phyloP scores from a whole-genome alignment of 139 green algal species.

The Chlorella sp. region DNA sequence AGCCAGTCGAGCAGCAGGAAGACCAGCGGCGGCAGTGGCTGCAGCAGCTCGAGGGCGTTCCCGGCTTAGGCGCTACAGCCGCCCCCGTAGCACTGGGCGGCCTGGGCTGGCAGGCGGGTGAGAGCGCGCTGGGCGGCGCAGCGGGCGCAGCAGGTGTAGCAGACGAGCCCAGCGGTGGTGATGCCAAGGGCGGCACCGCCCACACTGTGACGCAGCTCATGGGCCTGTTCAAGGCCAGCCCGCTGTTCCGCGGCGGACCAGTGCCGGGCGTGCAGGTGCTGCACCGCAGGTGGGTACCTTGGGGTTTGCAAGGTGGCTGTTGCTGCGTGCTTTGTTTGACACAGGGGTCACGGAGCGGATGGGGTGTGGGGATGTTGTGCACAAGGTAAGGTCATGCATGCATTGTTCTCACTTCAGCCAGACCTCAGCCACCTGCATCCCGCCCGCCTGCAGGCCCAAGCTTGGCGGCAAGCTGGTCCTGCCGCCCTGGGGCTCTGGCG shows the following conservation, averaged over 20 bases:
- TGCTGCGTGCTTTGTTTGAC: not conserved
- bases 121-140: not conserved
- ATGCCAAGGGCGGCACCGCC: not conserved
- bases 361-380: too few species aligned
- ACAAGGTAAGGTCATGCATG: not conserved
- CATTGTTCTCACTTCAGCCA: not conserved
- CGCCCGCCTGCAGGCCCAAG: not conserved
- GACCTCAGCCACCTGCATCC: not conserved
- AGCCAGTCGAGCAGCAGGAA: not conserved
- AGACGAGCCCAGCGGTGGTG: not conserved
- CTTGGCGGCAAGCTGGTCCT: slow-evolving; percentile 22
- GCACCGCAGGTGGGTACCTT: slow-evolving; percentile 9
- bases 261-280: slow-evolving; percentile 24
- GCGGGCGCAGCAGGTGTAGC: slow-evolving; percentile 12
- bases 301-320: not conserved
- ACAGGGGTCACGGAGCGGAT: too few species aligned
- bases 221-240: slow-evolving; percentile 11
- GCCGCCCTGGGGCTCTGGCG: not conserved
- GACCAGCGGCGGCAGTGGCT: not conserved
- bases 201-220: slow-evolving; percentile 2
- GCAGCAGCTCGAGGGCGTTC: not conserved
- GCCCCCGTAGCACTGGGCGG: not conserved
- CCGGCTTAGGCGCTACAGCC: not conserved
- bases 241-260: slow-evolving; percentile 17
- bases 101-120: not conserved